Evolutionary conservation across 2,329 filamentous ascomycete genomes (phyloP), one percentile per base, ranked within the genome.

Genomic region (Verticillium zaregamsianum): DNA sequence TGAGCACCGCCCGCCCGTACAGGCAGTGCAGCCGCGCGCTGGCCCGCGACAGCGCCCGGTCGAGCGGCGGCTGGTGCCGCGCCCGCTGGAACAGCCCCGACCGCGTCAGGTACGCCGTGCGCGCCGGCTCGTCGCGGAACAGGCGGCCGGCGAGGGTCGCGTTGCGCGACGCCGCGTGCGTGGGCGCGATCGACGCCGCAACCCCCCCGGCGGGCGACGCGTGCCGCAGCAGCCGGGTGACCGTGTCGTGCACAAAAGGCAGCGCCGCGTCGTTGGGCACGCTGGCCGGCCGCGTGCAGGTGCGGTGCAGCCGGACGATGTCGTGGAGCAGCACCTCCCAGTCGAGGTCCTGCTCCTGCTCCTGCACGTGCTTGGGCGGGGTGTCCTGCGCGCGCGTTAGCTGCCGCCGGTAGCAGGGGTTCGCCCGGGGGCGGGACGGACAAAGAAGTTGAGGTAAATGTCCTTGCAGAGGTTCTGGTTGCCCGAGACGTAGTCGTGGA

Each of bases 21-120:
- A 91, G 76, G 65, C 85, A 86, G 71, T 92, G 90, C 28, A 93
- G 75, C 70, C 89, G 89, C 28, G 90, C 90, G 65, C 86, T 89
- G 66, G 84, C 77, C 74, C 92, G 90, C 33, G 84, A 82, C 5
- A 49, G 20, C 7, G 5, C 20, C 20, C 40, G n/a, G 20, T 49
- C 40, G n/a, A n/a, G n/a, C 8, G 40, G n/a, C 5, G 40, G 40
- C 12, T 64, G 65, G 17, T 63, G 60, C 23, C 82, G 82, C 3
- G 84, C 82, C n/a, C 83, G 80, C 12, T 82, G 76, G 70, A 85
- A 91, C 2, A 92, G 78, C 23, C 80, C 85, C 1, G 89, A 92
- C 14, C 82, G 80, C 65, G 83, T 84, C 35, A 93, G 76, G 68
- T 92, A 87, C 31, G 82, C 79, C 61, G 85, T 79, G 57, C 83